phyloP scores from a whole-genome alignment of 306 rosid genomes.

The Ceratonia siliqua region DNA sequence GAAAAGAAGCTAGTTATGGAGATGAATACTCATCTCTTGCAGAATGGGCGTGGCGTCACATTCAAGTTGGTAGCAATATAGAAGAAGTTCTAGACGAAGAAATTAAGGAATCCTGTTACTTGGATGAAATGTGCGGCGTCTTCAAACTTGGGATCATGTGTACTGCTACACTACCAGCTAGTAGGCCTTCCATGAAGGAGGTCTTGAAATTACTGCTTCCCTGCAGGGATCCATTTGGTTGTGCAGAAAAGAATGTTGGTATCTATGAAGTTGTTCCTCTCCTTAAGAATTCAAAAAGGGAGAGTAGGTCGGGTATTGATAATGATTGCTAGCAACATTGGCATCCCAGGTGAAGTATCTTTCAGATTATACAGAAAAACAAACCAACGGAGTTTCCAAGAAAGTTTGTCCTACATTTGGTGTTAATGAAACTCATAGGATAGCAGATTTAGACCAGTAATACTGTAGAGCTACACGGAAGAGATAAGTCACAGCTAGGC shows the following conservation, averaged over 20 bases:
- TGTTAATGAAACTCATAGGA: not conserved
- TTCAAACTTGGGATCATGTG: conserved; percentile 72
- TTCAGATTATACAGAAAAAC: conserved; percentile 47
- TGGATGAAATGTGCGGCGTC: conserved; percentile 56
- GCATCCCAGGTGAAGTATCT: not conserved
- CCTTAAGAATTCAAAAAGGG: conserved; percentile 37
- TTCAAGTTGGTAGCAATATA: conserved; percentile 35
- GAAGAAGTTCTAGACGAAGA: conserved; percentile 50
- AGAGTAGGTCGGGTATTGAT: not conserved
- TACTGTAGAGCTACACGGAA: too few relatives aligned
- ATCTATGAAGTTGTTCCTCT: conserved; percentile 30
- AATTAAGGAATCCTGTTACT: conserved; percentile 42
- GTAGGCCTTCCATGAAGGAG: conserved; percentile 76
- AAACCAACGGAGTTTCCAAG: not conserved
- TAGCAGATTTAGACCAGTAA: not conserved
- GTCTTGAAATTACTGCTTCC: conserved; percentile 39
- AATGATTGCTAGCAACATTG: not conserved
- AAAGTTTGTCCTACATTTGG: not conserved
- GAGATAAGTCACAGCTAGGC: too few relatives aligned
- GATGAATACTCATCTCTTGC: conserved; percentile 53
- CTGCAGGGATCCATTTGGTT: not conserved
- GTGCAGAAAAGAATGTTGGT: not conserved
- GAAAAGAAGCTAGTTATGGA: conserved; percentile 51
- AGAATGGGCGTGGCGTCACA: conserved; percentile 53
- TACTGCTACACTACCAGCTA: conserved; percentile 47